These are phyloP conservation scores for Neopestalotiopsis sp. DNA, from an alignment of 2,329 filamentous ascomycete genomes.

Conservation along the genomic window DNA sequence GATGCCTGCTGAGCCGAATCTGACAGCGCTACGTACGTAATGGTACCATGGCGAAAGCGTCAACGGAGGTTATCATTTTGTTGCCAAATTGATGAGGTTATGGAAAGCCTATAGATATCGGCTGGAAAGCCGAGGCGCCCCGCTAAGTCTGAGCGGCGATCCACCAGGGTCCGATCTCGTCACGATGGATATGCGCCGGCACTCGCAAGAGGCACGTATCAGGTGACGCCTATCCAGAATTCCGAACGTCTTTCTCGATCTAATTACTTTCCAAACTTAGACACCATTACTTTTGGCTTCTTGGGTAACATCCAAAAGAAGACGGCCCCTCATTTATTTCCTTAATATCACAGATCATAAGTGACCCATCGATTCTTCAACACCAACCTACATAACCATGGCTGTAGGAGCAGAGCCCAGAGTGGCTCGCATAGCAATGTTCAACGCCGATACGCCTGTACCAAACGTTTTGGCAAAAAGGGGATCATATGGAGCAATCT, in stretches of 20 bases:
- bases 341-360: not conserved
- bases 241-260: not conserved
- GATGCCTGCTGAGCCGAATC: too few relatives aligned
- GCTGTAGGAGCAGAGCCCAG: not conserved
- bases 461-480: not conserved
- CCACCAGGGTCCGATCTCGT: not conserved
- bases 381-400: not conserved
- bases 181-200: not conserved
- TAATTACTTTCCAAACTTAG: not conserved
- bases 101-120: not conserved
- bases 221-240: not conserved
- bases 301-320: not conserved
- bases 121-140: not conserved
- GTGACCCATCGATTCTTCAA: not conserved
- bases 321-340: not conserved
- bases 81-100: not conserved
- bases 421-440: conserved; percentile 1
- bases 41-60: too few relatives aligned
- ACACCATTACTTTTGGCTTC: not conserved
- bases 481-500: not conserved
- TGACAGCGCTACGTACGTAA: too few relatives aligned
- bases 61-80: not conserved
- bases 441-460: conserved; percentile 4
- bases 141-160: not conserved
- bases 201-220: not conserved